Base-by-base conservation (phyloP, 345 rosid species). In the Eucalyptus brandiana region DNA sequence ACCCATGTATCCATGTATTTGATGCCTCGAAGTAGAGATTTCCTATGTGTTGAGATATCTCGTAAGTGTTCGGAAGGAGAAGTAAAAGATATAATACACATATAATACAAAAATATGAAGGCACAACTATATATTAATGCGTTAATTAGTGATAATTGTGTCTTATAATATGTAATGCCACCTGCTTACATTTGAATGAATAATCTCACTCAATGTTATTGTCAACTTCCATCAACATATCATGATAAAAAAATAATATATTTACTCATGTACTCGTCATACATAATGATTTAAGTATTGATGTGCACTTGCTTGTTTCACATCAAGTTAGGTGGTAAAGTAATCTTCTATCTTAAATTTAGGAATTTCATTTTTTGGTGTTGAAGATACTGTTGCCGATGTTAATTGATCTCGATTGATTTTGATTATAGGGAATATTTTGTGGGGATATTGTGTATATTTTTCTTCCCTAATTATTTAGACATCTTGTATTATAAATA, bases 171-270 rank as follows among this genome's bases (percentile, higher is more conserved):
- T 53, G 26, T 53, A 53, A 53, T 53, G 11, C 24, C 58, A 53
- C 58, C 1, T 3, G 1, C 69, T 26, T 60, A 6, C 32, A 28
- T 28, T 62, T 28, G 18, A 62, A 30, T 62, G 69, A 62, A 62
- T 62, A 62, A 62, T 62, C 16, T 28, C 16, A 62, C 6, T 0
- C 8, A 28, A 60, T 60, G 69, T 60, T 60, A 26, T 60, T 62
- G 0, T 12, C 1, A 13, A 0, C n/a, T 62, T 62, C 1, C 34
- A 1, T 30, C 18, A 7, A 30, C 19, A 30, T 30, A 62, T 62
- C 34, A 30, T 7, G 34, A 30, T 62, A 30, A 12, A 6, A 30
- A 30, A 62, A 62, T 7, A 30, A 62, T 30, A 8, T 30, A 62
- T 13, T 14, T 62, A 62, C 72, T 62, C 30, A 6, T 6, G 9